Evolutionary conservation across 257 asterid genomes (phyloP), one percentile per base, ranked within the genome.

Genomic region (Primulina eburnea): DNA sequence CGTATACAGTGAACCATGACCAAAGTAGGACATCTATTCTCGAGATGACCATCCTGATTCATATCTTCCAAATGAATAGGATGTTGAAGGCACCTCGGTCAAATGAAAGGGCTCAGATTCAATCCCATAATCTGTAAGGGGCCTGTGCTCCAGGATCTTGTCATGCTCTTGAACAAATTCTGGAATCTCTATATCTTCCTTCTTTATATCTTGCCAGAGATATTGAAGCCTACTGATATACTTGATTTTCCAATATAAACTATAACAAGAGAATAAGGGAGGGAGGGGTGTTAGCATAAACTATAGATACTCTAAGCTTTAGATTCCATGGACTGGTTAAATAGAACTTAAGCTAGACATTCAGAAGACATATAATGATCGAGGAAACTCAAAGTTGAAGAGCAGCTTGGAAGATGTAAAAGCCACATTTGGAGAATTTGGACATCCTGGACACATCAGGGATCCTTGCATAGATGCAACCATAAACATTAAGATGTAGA

Each of bases 161-260:
- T 92, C 98, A 0, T 92, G 98, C 30, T 86, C 72, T 73, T 77
- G 75, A 75, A 92, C 97, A 35, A 92, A 90, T 71, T 92, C 96
- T 14, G 98, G 98, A 65, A 92, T 88, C 77, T 85, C 94, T 6
- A 92, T 40, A 67, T 83, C 81, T 40, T 91, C 96, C 76, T 87
- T 86, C 94, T 83, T 90, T 82, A 93, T 83, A 73, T 90, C 87
- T 2, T 93, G 92, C 97, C 96, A 89, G 32, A 93, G 96, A 73
- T 93, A 90, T 62, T 89, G 98, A 74, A 93, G 92, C 35, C 97
- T 92, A 82, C 96, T 89, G 8, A 90, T 74, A 29, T 93, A 93
- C 76, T 90, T 89, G 74, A 93, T 86, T 84, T 93, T 93, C 97
- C 96, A 87, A 79, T 92, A 92, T 61, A 92, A 79, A 62, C 98